Percentiles rank a stretch among this genome's conserved stretches.
Conservation (phyloP, 129 eudicot species). For the Saposhnikovia divaricata region DNA sequence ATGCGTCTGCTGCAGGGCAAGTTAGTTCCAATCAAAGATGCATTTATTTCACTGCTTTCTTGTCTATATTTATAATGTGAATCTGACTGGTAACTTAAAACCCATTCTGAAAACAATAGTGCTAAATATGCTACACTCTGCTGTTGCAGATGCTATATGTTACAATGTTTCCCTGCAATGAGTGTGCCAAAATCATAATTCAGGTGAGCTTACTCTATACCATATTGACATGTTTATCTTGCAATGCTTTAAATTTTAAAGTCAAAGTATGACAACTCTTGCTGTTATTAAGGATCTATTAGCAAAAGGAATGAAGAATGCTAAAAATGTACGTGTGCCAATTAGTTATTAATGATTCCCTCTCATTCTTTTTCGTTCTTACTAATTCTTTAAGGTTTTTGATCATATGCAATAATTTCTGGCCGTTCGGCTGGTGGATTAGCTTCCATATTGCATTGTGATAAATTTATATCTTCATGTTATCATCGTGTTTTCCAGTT, state of each 20-base stretch:
- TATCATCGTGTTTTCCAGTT: too few species aligned
- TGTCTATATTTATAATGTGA: not conserved
- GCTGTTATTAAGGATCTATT: constrained; percentile 79
- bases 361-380: not conserved
- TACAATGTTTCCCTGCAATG: too few species aligned
- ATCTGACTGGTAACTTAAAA: not conserved
- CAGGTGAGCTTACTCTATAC: too few species aligned
- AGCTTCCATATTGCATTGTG: constrained; percentile 76
- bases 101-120: not conserved
- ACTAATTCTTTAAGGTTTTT: not conserved
- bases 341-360: constrained; percentile 5
- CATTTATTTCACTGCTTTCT: constrained; percentile 3
- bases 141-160: constrained; percentile 76
- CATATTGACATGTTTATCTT: too few species aligned
- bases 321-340: constrained; percentile 54
- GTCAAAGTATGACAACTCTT: too few species aligned
- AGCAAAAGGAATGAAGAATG: constrained; percentile 77
- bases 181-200: too few species aligned
- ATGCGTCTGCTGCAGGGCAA: constrained; percentile 96
- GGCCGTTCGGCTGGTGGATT: constrained; percentile 99
- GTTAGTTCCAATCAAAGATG: constrained; percentile 28
- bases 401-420: constrained; percentile 61
- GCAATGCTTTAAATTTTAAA: too few species aligned
- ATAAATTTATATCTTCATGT: constrained; percentile 51
- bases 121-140: constrained; percentile 11